phyloP scores from a whole-genome alignment of 2,329 filamentous ascomycete species.

The Cercospora canescens region DNA sequence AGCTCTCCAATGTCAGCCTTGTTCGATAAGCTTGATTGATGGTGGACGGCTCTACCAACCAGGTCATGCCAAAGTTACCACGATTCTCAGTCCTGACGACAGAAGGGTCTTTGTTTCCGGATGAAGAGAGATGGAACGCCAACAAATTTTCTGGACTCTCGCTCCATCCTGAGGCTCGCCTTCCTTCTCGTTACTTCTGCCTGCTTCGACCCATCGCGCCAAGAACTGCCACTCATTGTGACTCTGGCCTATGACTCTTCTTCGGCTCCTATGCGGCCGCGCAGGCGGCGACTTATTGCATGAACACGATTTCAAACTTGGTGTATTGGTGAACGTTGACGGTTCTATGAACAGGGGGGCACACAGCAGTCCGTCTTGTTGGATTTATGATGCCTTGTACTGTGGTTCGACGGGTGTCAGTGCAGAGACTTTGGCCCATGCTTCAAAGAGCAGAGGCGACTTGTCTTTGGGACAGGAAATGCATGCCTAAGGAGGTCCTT shows the following conservation, averaged over 20 bases:
- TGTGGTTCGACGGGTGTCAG: no score
- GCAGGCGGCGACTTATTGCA: neutral
- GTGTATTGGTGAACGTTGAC: no score
- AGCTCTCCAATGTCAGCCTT: constrained; percentile 2
- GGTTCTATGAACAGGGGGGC: no score
- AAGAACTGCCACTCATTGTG: neutral
- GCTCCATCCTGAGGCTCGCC: neutral
- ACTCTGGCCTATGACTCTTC: neutral
- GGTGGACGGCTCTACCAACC: neutral
- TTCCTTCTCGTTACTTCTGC: neutral
- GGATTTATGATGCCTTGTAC: no score
- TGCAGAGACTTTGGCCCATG: no score
- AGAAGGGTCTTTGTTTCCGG: neutral
- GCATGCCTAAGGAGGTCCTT: no score
- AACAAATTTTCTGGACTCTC: neutral
- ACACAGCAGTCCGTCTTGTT: no score
- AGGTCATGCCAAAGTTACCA: neutral
- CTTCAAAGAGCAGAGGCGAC: no score
- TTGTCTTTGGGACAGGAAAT: no score
- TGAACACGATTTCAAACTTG: neutral
- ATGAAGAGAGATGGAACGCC: neutral
- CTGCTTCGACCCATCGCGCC: neutral
- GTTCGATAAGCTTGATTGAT: neutral
- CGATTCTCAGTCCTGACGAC: neutral
- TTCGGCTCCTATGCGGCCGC: neutral